Percentiles rank a stretch among this genome's conserved stretches.
phyloP scores from a whole-genome alignment of 768 basidiomycete genomes.

The Hypholoma sublateritium region DNA sequence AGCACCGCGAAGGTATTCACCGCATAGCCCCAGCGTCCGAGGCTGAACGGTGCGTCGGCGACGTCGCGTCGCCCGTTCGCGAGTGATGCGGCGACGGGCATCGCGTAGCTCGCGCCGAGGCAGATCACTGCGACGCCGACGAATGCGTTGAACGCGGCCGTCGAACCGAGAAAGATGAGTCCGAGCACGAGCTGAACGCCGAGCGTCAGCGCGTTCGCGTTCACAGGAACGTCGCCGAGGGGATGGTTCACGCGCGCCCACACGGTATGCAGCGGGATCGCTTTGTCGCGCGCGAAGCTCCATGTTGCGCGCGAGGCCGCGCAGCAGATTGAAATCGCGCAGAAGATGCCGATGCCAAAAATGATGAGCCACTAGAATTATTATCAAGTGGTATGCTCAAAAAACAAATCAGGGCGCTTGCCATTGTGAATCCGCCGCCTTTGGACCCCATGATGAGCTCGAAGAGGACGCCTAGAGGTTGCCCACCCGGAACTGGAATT shows the following conservation, averaged over 20 bases:
- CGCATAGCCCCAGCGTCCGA: constrained; percentile 43
- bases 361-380: constrained; percentile 31
- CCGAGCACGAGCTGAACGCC: constrained; percentile 58
- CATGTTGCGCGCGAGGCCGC: constrained; percentile 70
- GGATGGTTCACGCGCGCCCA: constrained; percentile 47
- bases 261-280: constrained; percentile 50
- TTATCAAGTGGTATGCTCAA: constrained; percentile 32
- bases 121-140: constrained; percentile 68
- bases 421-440: constrained; percentile 63
- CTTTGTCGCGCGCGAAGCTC: constrained; percentile 70
- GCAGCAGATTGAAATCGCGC: constrained; percentile 64
- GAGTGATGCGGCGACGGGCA: constrained; percentile 59
- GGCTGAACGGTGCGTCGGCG: constrained; percentile 46
- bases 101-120: constrained; percentile 60
- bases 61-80: constrained; percentile 42
- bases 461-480: constrained; percentile 65
- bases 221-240: constrained; percentile 50
- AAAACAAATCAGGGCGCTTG: constrained; percentile 34
- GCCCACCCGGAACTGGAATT: constrained; percentile 51
- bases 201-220: constrained; percentile 61
- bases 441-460: constrained; percentile 60
- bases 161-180: constrained; percentile 61
- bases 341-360: constrained; percentile 58
- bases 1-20: constrained; percentile 53
- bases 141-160: constrained; percentile 67